A percentile compares a stretch with the other conserved stretches of the same genome.
Conservation (phyloP, 768 basidiomycete species). For the Rhodotorula babjevae region DNA sequence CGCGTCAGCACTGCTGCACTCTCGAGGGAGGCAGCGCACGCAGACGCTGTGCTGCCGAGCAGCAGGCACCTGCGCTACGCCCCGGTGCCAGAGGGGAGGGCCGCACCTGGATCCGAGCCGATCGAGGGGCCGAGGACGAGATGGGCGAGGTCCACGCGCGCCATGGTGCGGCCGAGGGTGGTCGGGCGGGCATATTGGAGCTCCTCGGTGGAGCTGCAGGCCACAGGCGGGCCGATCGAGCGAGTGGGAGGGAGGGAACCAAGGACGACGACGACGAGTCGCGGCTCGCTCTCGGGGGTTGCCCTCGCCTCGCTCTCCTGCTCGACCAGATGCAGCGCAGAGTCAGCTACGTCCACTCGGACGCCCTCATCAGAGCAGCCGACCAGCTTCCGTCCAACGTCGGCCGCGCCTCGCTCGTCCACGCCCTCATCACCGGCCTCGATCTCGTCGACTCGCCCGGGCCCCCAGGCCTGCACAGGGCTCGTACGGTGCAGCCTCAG, state of each 20-base stretch:
- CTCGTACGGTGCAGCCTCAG: constrained; percentile 53
- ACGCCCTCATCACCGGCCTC: constrained; percentile 34
- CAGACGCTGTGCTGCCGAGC: no score
- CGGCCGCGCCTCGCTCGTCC: constrained; percentile 39
- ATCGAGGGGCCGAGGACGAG: background rate
- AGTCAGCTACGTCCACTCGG: constrained; percentile 36
- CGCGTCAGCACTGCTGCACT: background rate
- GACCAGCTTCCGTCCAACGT: constrained; percentile 49
- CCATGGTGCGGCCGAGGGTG: background rate
- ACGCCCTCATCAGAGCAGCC: constrained; percentile 6
- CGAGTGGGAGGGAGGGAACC: background rate
- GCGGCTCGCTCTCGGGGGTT: no score
- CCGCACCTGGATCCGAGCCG: background rate
- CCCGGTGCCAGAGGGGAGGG: no score
- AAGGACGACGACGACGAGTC: no score
- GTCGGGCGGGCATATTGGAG: background rate
- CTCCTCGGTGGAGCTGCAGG: background rate
- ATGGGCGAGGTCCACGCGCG: background rate
- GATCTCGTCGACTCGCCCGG: constrained; percentile 34
- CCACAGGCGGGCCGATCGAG: background rate
- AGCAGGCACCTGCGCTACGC: no score
- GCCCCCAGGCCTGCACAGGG: constrained; percentile 1
- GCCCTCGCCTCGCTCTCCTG: background rate
- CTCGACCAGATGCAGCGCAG: background rate
- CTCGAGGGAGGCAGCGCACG: no score